phyloP scores from a whole-genome alignment of 164 flowering plant genomes.

The Berberis vulgaris region DNA sequence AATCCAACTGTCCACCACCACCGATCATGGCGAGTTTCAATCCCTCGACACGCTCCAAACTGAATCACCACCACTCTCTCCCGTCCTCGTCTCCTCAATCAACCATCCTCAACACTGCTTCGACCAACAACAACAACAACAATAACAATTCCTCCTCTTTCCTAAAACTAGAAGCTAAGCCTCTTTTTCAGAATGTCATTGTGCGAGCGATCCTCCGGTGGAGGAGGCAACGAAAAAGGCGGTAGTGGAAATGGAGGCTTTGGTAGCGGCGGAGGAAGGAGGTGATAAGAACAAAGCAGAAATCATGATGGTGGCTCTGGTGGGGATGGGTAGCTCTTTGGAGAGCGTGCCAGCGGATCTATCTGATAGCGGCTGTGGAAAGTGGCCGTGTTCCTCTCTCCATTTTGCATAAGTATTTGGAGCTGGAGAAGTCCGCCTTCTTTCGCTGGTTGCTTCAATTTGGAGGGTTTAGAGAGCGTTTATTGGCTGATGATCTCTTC shows the following conservation, averaged over 20 bases:
- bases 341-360: conserved; percentile 68
- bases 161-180: neutral
- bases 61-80: conserved; percentile 6
- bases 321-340: conserved; percentile 40
- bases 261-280: conserved; percentile 10
- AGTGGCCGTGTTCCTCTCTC: conserved; percentile 51
- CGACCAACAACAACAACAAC: neutral
- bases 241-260: conserved; percentile 23
- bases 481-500: conserved; percentile 64
- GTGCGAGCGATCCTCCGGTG: conserved; percentile 10
- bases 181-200: neutral
- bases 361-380: conserved; percentile 49
- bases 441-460: conserved; percentile 46
- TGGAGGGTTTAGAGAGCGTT: conserved; percentile 54
- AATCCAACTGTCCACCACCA: neutral
- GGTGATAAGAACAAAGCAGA: conserved; percentile 44
- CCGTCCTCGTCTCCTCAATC: neutral
- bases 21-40: neutral
- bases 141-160: neutral
- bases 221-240: conserved; percentile 1
- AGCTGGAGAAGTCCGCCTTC: conserved; percentile 45
- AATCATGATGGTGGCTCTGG: conserved; percentile 40
- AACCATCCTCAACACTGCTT: too few relatives aligned
- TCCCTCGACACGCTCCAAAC: neutral
- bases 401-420: conserved; percentile 45